A percentile compares a stretch with the other conserved stretches of the same genome.
Evolutionary conservation across 2,329 filamentous ascomycete species (phyloP).

Genomic region (Xylaria digitata): DNA sequence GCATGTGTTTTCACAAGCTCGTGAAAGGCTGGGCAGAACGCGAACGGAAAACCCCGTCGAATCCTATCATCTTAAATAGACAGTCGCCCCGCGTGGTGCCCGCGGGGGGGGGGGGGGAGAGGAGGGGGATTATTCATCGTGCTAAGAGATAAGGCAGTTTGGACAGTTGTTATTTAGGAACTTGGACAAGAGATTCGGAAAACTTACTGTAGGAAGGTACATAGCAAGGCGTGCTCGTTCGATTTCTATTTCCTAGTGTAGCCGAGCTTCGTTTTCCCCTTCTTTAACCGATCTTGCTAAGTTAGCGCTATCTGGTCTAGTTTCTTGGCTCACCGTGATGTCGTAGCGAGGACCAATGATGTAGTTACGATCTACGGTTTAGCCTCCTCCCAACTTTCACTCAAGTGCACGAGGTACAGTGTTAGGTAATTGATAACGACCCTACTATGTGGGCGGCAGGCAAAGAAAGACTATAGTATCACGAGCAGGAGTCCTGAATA

Average conservation of each 20-base stretch:
- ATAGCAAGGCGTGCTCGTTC: background rate
- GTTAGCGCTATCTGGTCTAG: conserved; percentile 5
- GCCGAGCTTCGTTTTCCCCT: conserved; percentile 3
- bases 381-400: conserved; percentile 10
- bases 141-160: background rate
- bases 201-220: too few relatives aligned
- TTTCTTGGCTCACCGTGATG: conserved; percentile 6
- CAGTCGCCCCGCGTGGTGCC: too few relatives aligned
- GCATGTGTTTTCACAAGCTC: too few relatives aligned
- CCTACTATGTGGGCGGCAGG: conserved; percentile 13
- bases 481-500: background rate
- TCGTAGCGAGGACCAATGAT: conserved; percentile 24
- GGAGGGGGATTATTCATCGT: background rate
- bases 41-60: background rate
- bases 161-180: background rate
- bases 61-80: background rate
- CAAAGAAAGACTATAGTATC: conserved; percentile 7
- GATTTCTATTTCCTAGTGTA: background rate
- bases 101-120: too few relatives aligned
- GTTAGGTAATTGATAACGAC: background rate
- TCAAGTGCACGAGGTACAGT: background rate
- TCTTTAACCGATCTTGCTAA: conserved; percentile 12
- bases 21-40: background rate
- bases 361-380: conserved; percentile 22
- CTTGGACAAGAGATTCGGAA: background rate